Percentiles rank a stretch among this genome's conserved stretches.
These are phyloP conservation scores for Prunus dulcis DNA, from an alignment of 306 rosid species.

Conservation along the genomic window DNA sequence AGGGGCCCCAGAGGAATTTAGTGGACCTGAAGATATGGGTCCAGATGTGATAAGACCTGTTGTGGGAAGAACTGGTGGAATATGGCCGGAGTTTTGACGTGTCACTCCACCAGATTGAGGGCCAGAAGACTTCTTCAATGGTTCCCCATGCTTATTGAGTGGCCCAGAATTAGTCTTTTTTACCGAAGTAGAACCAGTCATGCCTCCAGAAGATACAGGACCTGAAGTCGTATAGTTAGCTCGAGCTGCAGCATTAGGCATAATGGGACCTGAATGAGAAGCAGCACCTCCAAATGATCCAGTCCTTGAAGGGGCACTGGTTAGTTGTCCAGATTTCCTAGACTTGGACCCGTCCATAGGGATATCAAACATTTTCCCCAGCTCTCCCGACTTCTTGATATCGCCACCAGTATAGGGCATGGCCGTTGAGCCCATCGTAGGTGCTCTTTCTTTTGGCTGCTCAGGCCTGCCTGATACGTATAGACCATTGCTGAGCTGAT, in stretches of 20 bases:
- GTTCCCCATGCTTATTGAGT: constrained; percentile 92
- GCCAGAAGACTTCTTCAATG: constrained; percentile 90
- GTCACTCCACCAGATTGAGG: constrained; percentile 98
- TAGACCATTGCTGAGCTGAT: constrained; percentile 98
- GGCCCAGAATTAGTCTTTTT: constrained; percentile 97
- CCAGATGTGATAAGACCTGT: constrained; percentile 98
- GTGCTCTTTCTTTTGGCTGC: constrained; percentile 93
- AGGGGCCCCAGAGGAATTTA: constrained; percentile 96
- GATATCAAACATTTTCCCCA: constrained; percentile 98
- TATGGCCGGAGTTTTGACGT: constrained; percentile 97
- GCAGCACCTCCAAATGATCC: constrained; percentile 96
- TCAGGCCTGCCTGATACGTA: constrained; percentile 99
- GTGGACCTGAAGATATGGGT: constrained; percentile 86
- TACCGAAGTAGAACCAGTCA: constrained; percentile 68
- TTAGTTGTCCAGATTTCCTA: constrained; percentile 87
- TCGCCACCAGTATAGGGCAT: constrained; percentile 99
- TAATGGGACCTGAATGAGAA: constrained; percentile 93
- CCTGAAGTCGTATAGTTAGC: constrained; percentile 70
- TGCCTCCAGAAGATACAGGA: constrained; percentile 60
- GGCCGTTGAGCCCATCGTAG: constrained; percentile 89
- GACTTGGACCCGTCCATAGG: constrained; percentile 88
- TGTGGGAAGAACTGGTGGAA: constrained; percentile 88
- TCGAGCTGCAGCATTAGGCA: constrained; percentile 70
- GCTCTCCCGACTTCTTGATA: constrained; percentile 89
- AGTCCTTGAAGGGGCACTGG: constrained; percentile 69